These are phyloP conservation scores for Luzula sylvatica DNA, from an alignment of 176 grass and related monocot genomes.

Conservation along the genomic window DNA sequence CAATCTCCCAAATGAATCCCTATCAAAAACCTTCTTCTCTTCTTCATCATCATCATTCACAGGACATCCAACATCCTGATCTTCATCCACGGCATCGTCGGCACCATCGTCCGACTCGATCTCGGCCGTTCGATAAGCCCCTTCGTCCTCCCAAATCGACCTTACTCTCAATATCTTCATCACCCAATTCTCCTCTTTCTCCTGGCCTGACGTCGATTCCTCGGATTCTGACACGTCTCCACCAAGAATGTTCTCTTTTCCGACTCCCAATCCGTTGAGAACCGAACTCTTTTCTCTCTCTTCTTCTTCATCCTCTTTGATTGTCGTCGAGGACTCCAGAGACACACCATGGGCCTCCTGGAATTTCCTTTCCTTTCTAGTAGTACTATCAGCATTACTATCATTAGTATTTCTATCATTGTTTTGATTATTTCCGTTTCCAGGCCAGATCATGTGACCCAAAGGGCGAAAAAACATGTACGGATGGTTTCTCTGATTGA, in stretches of 20 bases:
- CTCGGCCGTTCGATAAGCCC: constrained; percentile 25
- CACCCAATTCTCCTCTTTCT: constrained; percentile 64
- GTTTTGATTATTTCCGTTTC: background rate
- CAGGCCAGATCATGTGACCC: constrained; percentile 5
- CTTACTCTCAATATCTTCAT: constrained; percentile 79
- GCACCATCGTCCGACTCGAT: background rate
- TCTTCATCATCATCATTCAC: constrained; percentile 17
- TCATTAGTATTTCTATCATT: no score
- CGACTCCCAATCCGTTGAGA: constrained; percentile 12
- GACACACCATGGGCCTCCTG: constrained; percentile 18
- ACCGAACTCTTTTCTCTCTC: constrained; percentile 26
- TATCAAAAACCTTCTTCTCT: constrained; percentile 40
- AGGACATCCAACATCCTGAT: constrained; percentile 17
- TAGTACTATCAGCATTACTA: no score
- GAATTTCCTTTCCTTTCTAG: constrained; percentile 12
- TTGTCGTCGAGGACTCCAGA: constrained; percentile 5
- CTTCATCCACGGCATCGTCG: constrained; percentile 21
- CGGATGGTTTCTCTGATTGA: background rate
- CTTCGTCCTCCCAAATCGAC: constrained; percentile 32
- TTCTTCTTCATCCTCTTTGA: background rate
- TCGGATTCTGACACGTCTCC: constrained; percentile 5
- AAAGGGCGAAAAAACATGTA: constrained; percentile 19
- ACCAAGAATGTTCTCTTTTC: background rate
- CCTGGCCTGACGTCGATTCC: constrained; percentile 1
- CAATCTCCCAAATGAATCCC: constrained; percentile 57